Base-by-base conservation (phyloP, 1,284 basidiomycete species). In the Xerocomus amazonicus region DNA sequence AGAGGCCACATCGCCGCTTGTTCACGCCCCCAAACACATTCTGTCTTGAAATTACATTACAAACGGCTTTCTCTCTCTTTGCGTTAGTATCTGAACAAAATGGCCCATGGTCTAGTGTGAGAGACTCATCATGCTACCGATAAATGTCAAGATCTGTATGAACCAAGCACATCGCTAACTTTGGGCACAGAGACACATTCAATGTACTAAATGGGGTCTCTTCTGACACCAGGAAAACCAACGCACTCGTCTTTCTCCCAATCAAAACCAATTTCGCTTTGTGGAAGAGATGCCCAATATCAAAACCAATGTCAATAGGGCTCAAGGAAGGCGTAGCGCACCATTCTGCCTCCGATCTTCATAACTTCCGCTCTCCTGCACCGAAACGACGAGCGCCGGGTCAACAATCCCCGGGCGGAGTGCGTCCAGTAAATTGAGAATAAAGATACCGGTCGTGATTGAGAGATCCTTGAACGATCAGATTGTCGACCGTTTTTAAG, bases 141-240 rank as follows among this genome's bases (percentile, higher is more conserved):
- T 82, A 60, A 87, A 87, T 9, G 84, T 87, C 66, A 86, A 67
- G 55, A 87, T 83, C 84, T 87, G 56, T 4, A 23, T 23, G 19
- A 23, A 23, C 19, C 19, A 23, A 23, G 19, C 4, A 23, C 19
- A 4, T 23, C 19, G 19, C 4, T 4, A 23, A 23, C 19, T 23
- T 23, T 23, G 19, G 19, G 39, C n/a, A 6, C 27, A 3, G 14
- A 12, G 4, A 40, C 14, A 14, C 16, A 14, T 32, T 31, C 23
- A 36, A n/a, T n/a, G 50, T 63, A 93, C 91, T 67, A 94, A 75
- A 56, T 89, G 82, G 31, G 90, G 81, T 46, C 92, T 94, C 95
- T 70, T 99, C 97, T 1, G 96, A 94, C 0, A 99, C 97, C 53
- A 99, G 75, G 80, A 98, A 98, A 65, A 99, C 98, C 61, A 98